phyloP scores from a whole-genome alignment of 768 basidiomycete genomes.

The Xerocomus potaroensis region DNA sequence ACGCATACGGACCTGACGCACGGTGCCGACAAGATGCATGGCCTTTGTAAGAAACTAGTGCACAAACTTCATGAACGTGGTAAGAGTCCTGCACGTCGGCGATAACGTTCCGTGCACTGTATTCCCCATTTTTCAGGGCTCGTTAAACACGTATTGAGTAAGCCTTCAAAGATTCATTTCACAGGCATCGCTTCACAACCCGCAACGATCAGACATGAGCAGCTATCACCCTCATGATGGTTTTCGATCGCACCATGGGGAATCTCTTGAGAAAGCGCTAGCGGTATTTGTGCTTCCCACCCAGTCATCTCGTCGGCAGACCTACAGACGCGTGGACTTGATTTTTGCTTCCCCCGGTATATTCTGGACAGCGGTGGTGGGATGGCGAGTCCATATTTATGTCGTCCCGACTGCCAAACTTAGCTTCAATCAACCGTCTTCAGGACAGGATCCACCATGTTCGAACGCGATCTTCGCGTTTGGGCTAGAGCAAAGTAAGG shows the following conservation, averaged over 20 bases:
- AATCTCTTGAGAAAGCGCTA: conserved; percentile 80
- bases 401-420: background rate
- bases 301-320: conserved; percentile 30
- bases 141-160: conserved; percentile 83
- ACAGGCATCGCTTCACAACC: conserved; percentile 9
- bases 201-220: conserved; percentile 45
- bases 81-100: conserved; percentile 26
- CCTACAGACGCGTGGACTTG: conserved; percentile 74
- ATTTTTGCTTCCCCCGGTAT: conserved; percentile 73
- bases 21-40: conserved; percentile 49
- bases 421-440: background rate
- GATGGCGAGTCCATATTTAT: conserved; percentile 52
- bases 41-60: conserved; percentile 58
- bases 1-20: conserved; percentile 54
- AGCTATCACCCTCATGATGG: conserved; percentile 54
- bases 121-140: conserved; percentile 44
- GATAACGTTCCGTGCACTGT: background rate
- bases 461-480: conserved; percentile 76
- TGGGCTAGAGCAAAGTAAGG: conserved; percentile 64
- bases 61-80: conserved; percentile 53
- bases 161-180: conserved; percentile 22
- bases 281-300: conserved; percentile 70
- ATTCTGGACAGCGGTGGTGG: conserved; percentile 87
- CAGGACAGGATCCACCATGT: conserved; percentile 88
- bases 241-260: conserved; percentile 60